phyloP scores from a whole-genome alignment of 106 monocot species.

The Posidonia australis region DNA sequence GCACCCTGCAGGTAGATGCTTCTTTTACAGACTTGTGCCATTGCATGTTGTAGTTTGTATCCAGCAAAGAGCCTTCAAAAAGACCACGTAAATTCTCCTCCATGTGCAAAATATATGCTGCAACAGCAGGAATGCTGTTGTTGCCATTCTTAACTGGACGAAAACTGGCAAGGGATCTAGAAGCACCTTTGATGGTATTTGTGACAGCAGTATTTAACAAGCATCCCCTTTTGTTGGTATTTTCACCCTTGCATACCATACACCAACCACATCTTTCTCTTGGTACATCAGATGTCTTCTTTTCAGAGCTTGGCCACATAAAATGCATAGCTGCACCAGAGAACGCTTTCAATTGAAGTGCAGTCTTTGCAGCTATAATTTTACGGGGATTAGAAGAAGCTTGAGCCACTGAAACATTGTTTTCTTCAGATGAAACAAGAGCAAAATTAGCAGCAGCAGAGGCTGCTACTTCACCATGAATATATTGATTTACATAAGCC shows the following conservation, averaged over 20 bases:
- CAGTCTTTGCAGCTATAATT: constrained; percentile 25
- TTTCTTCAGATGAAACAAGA: constrained; percentile 44
- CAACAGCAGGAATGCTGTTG: constrained; percentile 43
- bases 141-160: constrained; percentile 33
- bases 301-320: constrained; percentile 69
- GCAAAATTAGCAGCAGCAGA: constrained; percentile 69
- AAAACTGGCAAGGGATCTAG: constrained; percentile 26
- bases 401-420: constrained; percentile 27
- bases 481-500: constrained; percentile 68
- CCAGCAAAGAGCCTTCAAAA: constrained; percentile 42
- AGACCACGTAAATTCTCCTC: constrained; percentile 63
- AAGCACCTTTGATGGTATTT: constrained; percentile 48
- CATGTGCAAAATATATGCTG: constrained; percentile 62
- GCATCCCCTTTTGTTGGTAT: constrained; percentile 61
- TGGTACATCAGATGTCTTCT: constrained; percentile 59
- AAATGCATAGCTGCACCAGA: constrained; percentile 53
- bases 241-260: constrained; percentile 50
- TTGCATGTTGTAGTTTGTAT: constrained; percentile 29
- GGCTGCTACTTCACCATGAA: constrained; percentile 76
- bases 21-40: constrained; percentile 53
- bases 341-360: constrained; percentile 84
- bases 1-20: constrained; percentile 30
- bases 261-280: constrained; percentile 98
- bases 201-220: constrained; percentile 58
- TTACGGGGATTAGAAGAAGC: constrained; percentile 38